Percentiles rank a stretch among this genome's conserved stretches.
phyloP scores from a whole-genome alignment of 2,329 filamentous ascomycete genomes.

The Aspergillus thermomutatus region DNA sequence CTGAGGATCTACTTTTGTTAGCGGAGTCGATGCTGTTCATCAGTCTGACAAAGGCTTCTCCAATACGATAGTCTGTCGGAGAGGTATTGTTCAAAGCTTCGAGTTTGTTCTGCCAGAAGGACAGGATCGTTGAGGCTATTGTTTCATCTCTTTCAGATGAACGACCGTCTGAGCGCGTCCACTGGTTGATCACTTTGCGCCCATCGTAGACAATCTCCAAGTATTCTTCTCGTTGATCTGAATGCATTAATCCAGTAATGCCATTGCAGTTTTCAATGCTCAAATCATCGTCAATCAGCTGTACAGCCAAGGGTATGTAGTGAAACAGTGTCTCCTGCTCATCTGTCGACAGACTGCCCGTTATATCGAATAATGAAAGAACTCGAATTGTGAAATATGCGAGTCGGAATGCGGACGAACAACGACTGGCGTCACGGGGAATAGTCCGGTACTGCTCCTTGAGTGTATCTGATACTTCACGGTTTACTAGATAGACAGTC shows the following conservation, averaged over 20 bases:
- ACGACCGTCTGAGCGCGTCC: conserved; percentile 31
- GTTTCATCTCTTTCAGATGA: conserved; percentile 12
- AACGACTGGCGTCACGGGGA: conserved; percentile 63
- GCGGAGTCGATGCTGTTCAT: conserved; percentile 31
- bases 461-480: conserved; percentile 23
- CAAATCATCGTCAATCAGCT: conserved; percentile 59
- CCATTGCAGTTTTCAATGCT: conserved; percentile 54
- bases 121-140: conserved; percentile 21
- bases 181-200: conserved; percentile 45
- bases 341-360: conserved; percentile 30
- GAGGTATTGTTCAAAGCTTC: conserved; percentile 28
- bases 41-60: conserved; percentile 40
- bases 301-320: conserved; percentile 52
- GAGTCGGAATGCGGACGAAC: conserved; percentile 72
- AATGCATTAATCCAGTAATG: conserved; percentile 47
- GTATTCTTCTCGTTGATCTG: conserved; percentile 52
- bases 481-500: conserved; percentile 60
- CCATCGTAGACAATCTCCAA: conserved; percentile 52
- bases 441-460: conserved; percentile 30
- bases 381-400: conserved; percentile 66
- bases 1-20: conserved; percentile 23
- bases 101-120: conserved; percentile 36
- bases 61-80: conserved; percentile 36
- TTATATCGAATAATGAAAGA: conserved; percentile 43
- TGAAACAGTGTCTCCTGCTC: conserved; percentile 43